Percentiles rank a stretch among this genome's conserved stretches.
Evolutionary conservation across 768 basidiomycete genomes (phyloP).

Genomic region (Saitozyma sp.): DNA sequence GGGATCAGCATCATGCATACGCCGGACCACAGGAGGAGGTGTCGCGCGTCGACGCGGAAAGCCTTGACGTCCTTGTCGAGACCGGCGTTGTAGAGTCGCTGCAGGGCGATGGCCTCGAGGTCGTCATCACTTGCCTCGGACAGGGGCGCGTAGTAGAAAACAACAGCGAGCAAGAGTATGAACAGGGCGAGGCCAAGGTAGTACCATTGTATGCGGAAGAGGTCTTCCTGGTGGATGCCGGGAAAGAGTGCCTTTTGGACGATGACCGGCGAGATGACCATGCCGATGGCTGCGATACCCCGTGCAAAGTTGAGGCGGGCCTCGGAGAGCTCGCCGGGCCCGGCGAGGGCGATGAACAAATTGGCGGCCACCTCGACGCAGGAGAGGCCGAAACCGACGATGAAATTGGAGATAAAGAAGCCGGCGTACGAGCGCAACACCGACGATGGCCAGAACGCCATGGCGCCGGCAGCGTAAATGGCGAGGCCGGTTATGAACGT

Average conservation of each 20-base stretch:
- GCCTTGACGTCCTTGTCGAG: constrained; percentile 20
- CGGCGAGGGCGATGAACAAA: constrained; percentile 48
- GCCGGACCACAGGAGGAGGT: constrained; percentile 20
- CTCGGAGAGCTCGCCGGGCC: constrained; percentile 42
- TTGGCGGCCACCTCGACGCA: constrained; percentile 48
- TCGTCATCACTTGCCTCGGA: constrained; percentile 43
- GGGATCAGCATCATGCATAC: constrained; percentile 36
- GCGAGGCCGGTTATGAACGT: constrained; percentile 48
- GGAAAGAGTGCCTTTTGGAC: constrained; percentile 37
- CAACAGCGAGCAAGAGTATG: constrained; percentile 39
- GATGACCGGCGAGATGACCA: constrained; percentile 36
- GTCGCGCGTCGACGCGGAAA: constrained; percentile 18
- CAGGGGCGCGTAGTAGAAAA: constrained; percentile 48
- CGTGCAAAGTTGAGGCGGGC: constrained; percentile 47
- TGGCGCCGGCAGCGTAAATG: constrained; percentile 44
- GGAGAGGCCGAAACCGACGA: constrained; percentile 41
- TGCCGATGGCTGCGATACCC: constrained; percentile 45
- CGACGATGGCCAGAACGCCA: constrained; percentile 50
- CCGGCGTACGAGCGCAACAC: constrained; percentile 40
- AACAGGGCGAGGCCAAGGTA: constrained; percentile 48
- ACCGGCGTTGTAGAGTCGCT: constrained; percentile 27
- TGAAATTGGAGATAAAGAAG: constrained; percentile 48
- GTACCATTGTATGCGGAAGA: constrained; percentile 49
- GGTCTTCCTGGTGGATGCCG: constrained; percentile 14
- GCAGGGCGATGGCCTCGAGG: constrained; percentile 28